Base-by-base conservation (phyloP, 2,329 filamentous ascomycete genomes). In the Metarhizium robertsii region DNA sequence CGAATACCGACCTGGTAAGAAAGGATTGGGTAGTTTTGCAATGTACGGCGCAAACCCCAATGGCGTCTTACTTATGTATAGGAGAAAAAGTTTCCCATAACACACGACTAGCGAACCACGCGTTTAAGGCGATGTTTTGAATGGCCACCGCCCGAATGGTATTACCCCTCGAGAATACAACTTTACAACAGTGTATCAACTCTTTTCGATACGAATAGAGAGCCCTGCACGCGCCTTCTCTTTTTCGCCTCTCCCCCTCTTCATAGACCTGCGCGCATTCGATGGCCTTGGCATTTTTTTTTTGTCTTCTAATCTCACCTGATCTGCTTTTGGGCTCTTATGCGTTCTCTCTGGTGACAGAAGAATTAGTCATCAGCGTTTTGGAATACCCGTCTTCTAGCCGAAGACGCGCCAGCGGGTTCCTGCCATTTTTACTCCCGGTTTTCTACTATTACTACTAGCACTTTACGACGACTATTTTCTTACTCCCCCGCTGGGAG, bases 11-110 rank as follows among this genome's bases (percentile, higher is more conserved):
- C 20, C 1, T 16, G 45, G 20, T 13, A 38, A n/a, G 32, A 38
- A 32, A 40, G 20, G 34, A 38, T 18, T 4, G 45, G 52, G 52
- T 53, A 53, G 36, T 30, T 49, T 48, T 53, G 52, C 52, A 53
- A 49, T 14, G 38, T 49, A 18, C 30, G n/a, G 36, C 34, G 52
- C 45, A 46, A 53, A 49, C 18, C 10, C 25, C 25, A 6, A 30
- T 16, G 1, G n/a, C 18, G 14, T 18, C 43, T 13, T 46, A 11
- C 14, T 8, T 25, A 46, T 16, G 14, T 48, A 34, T 14, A n/a
- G 7, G 45, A 48, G 13, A 2, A 4, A 20, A 11, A 20, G 7
- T 45, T 20, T 10, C 20, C 25, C 7, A 30, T 5, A 48, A 14
- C 6, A 14, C 8, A 29, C 20, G 25, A 30, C 20, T 11, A 16